Conservation (phyloP, 495 filamentous ascomycete species). For the Neurospora pannonica region DNA sequence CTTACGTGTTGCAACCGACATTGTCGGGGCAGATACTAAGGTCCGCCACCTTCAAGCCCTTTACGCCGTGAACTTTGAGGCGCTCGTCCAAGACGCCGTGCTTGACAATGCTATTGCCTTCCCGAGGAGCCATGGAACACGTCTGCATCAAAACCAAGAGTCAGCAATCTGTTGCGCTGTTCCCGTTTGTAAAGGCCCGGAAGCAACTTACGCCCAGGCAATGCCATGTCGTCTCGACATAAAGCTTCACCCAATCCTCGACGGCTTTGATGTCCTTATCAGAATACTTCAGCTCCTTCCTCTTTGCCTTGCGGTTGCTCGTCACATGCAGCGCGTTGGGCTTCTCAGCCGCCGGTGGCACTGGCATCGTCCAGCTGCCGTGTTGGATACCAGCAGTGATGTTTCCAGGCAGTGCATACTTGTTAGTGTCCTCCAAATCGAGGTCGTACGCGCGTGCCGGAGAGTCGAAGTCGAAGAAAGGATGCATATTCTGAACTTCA, state of each 20-base stretch:
- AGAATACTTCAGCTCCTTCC: constrained; percentile 56
- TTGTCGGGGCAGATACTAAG: constrained; percentile 76
- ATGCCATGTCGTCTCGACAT: constrained; percentile 79
- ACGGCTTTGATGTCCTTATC: constrained; percentile 58
- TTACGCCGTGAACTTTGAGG: constrained; percentile 71
- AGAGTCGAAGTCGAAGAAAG: constrained; percentile 58
- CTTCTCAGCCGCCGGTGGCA: constrained; percentile 33
- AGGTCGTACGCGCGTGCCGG: constrained; percentile 60
- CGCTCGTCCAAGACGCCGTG: constrained; percentile 74
- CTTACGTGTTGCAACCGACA: constrained; percentile 69
- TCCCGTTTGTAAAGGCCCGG: background rate
- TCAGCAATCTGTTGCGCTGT: constrained; percentile 5
- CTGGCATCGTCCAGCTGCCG: constrained; percentile 38
- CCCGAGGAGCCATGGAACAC: constrained; percentile 71
- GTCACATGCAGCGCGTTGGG: constrained; percentile 38
- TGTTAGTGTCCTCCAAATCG: constrained; percentile 63
- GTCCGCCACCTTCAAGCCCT: constrained; percentile 75
- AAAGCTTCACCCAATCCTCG: constrained; percentile 69
- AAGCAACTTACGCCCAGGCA: constrained; percentile 36
- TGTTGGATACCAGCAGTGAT: constrained; percentile 58
- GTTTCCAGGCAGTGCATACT: constrained; percentile 65
- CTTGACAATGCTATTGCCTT: constrained; percentile 72
- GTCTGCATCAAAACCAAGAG: constrained; percentile 37
- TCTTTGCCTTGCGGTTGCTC: constrained; percentile 43
- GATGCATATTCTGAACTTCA: constrained; percentile 61